Percentiles rank a stretch among this genome's conserved stretches.
These are phyloP conservation scores for Solanum raphanifolium DNA, from an alignment of 257 asterid genomes.

Conservation along the genomic window DNA sequence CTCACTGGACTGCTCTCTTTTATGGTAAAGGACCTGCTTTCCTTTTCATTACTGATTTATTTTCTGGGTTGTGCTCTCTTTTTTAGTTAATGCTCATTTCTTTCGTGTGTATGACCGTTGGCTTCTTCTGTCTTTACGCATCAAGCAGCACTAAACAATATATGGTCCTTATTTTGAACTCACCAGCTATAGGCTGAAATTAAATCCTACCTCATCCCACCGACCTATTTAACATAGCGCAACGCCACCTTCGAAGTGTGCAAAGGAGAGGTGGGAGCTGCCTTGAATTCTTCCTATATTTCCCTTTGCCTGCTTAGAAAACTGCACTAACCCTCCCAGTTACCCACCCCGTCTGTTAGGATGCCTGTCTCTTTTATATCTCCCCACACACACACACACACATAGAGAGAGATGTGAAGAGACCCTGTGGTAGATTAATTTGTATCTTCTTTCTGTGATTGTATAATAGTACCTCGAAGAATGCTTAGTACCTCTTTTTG, in stretches of 20 bases:
- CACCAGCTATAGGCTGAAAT: background rate
- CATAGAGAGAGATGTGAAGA: background rate
- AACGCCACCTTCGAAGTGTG: background rate
- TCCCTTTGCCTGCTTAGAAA: background rate
- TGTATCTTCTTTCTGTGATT: background rate
- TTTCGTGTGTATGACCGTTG: background rate
- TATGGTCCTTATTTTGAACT: background rate
- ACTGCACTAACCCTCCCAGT: background rate
- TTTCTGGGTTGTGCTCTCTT: background rate
- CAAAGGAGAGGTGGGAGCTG: background rate
- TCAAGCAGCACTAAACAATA: background rate
- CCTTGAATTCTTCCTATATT: background rate
- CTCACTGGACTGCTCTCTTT: conserved; percentile 94
- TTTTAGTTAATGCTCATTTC: background rate
- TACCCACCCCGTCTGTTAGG: no score
- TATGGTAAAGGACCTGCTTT: conserved; percentile 56
- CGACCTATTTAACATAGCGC: background rate
- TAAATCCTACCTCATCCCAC: background rate
- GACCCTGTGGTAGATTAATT: background rate
- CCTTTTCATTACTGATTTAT: background rate
- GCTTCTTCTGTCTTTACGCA: background rate
- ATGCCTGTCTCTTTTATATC: background rate
- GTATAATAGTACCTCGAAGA: background rate
- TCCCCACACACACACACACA: background rate
- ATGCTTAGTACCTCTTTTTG: background rate